Base-by-base conservation (phyloP, 192 early-diverging fungal species). In the Backusella circina region DNA sequence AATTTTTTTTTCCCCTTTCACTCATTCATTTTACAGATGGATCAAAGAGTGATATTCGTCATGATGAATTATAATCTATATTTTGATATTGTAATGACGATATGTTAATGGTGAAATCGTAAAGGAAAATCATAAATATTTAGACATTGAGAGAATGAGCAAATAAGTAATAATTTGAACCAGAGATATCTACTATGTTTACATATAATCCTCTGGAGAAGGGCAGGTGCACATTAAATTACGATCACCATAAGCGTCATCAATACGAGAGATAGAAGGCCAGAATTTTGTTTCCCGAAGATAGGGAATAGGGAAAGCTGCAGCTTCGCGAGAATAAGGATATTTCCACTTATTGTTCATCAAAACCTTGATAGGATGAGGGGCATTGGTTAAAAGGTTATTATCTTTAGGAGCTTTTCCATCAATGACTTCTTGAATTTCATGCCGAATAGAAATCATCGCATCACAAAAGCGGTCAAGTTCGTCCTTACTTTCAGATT, bases 391-490 rank as follows among this genome's bases (percentile, higher is more conserved):
- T 41, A 98, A 85, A 15, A 96, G 86, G 77, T 99, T 99, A 79
- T 95, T 86, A 36, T 88, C 91, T 68, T 89, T 87, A n/a, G 95
- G 93, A 83, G 93, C 91, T 78, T 88, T 87, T 6, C 96, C 96
- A 23, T 94, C 89, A 84, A 94, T 91, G 41, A 99, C 88, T 66
- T 92, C 89, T 35, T 90, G 87, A 77, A 99, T 98, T 87, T 99
- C 98, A 61, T 88, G 78, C 61, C 97, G 95, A 68, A 99, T 99
- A 30, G 91, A 82, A 73, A 99, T 96, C 94, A 99, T 94, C 41
- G 97, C 98, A 83, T 98, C 96, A 75, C 94, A 96, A 90, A 99
- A 99, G 54, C 95, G 89, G 84, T 99, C 98, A 8, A 99, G 84
- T 85, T 99, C 98, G 75, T 83, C 90, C 80, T 92, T 91, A 75